Evolutionary conservation across 352 stramenopile genomes (phyloP), one percentile per base, ranked within the genome.

Genomic region (Achlya hypogyna): DNA sequence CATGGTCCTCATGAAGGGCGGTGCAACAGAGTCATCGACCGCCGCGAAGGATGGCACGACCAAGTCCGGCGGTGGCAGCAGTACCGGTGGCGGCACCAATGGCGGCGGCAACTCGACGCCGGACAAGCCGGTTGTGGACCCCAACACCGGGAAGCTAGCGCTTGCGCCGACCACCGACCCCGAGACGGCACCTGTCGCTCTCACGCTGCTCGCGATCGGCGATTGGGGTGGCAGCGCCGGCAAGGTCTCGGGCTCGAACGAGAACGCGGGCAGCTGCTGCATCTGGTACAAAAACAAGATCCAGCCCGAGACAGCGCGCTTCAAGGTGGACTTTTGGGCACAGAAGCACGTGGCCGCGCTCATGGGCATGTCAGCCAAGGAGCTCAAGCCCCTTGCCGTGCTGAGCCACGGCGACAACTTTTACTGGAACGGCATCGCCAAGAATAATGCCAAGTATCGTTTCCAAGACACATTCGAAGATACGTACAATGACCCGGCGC

Each of bases 321-420:
- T 58, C 32, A 80, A 76, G 40, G 71, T 74, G 40, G 69, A 76
- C 42, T 68, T 66, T 62, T 71, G 72, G 52, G 69, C 71, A 32
- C 71, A 79, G 51, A 47, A 40, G 3, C 70, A 58, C 16, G 71
- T 79, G 18, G 62, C 60, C 52, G 72, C 73, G 56, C 69, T 79
- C 49, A 76, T 79, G 74, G 72, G 63, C 18, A 32, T 75, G n/a
- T 68, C 76, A 22, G 71, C 75, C 20, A 53, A 16, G 18, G 64
- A 68, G 28, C 63, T 73, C 35, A 75, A 81, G 42, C 75, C 75
- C 8, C 18, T 51, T 22, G 73, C 74, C 29, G 70, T 81, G 27
- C n/a, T 81, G 14, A 70, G 71, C 56, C 75, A 81, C 53, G 73
- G 75, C 51, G 75, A 79, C 56, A 81, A 77, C 68, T 81, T 81